These are phyloP conservation scores for Ammopiptanthus mongolicus DNA, from an alignment of 306 rosid species.

Conservation along the genomic window DNA sequence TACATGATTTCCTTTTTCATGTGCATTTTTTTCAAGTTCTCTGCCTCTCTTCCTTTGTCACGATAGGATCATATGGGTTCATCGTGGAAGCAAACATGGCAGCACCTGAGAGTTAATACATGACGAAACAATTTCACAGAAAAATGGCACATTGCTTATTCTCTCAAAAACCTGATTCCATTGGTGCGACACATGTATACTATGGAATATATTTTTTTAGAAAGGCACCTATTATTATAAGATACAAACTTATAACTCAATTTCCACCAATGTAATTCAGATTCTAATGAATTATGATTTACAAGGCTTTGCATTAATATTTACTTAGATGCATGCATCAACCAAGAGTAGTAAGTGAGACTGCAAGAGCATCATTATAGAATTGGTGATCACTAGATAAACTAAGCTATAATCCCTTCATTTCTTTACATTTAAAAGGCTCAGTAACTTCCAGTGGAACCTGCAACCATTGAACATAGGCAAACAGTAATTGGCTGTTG, in stretches of 20 bases:
- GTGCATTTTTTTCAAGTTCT: slow-evolving; percentile 82
- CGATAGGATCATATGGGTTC: slow-evolving; percentile 81
- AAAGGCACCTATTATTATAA: neutral
- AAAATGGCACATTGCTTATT: neutral
- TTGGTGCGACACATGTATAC: neutral
- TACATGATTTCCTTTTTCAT: slow-evolving; percentile 54
- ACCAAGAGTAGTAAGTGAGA: too few species aligned
- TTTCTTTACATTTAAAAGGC: too few species aligned
- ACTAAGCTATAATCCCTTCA: too few species aligned
- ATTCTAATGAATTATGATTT: neutral
- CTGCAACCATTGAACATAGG: too few species aligned
- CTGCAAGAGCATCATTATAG: too few species aligned
- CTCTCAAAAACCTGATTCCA: neutral
- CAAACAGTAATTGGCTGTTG: too few species aligned
- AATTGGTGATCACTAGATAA: too few species aligned
- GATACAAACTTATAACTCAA: neutral
- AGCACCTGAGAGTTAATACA: slow-evolving; percentile 62
- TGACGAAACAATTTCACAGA: slow-evolving; percentile 22
- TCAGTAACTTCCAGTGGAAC: too few species aligned
- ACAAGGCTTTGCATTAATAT: neutral
- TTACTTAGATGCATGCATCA: neutral
- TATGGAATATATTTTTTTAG: neutral
- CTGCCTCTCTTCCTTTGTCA: slow-evolving; percentile 70
- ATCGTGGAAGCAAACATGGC: slow-evolving; percentile 97
- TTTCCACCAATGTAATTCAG: neutral